These are phyloP conservation scores for Sclerotinia nivalis DNA, from an alignment of 2,329 filamentous ascomycete species.

Conservation along the genomic window DNA sequence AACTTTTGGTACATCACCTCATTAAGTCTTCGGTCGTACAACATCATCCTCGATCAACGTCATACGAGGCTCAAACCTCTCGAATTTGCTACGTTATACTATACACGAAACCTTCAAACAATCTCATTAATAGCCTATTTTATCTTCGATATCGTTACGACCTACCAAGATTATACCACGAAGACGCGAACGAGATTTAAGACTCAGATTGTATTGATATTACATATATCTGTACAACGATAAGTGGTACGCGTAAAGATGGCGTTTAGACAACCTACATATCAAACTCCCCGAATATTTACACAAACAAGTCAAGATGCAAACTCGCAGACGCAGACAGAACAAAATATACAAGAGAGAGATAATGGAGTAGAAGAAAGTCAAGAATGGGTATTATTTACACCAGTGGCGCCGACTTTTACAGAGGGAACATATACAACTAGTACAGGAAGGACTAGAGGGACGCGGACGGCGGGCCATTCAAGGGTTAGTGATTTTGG, in stretches of 20 bases:
- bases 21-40: not conserved
- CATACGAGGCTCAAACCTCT: not conserved
- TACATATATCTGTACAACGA: not conserved
- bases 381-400: conserved; percentile 96
- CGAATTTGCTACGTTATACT: not conserved
- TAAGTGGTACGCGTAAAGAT: not conserved
- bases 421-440: conserved; percentile 70
- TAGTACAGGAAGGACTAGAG: conserved; percentile 57
- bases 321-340: conserved; percentile 40
- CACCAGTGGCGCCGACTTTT: conserved; percentile 67
- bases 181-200: not conserved
- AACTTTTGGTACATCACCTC: not conserved
- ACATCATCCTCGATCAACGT: not conserved
- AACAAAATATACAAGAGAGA: conserved; percentile 24
- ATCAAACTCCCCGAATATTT: conserved; percentile 48
- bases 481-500: conserved; percentile 80
- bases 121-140: not conserved
- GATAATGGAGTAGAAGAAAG: conserved; percentile 61
- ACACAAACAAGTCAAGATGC: conserved; percentile 42
- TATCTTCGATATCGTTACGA: not conserved
- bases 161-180: not conserved
- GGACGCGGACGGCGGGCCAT: conserved; percentile 64
- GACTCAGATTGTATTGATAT: not conserved
- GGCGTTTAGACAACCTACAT: conserved; percentile 26
- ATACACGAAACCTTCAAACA: not conserved